Evolutionary conservation across 495 filamentous ascomycete species (phyloP).

Genomic region (Pyrenopolyporus hunteri): DNA sequence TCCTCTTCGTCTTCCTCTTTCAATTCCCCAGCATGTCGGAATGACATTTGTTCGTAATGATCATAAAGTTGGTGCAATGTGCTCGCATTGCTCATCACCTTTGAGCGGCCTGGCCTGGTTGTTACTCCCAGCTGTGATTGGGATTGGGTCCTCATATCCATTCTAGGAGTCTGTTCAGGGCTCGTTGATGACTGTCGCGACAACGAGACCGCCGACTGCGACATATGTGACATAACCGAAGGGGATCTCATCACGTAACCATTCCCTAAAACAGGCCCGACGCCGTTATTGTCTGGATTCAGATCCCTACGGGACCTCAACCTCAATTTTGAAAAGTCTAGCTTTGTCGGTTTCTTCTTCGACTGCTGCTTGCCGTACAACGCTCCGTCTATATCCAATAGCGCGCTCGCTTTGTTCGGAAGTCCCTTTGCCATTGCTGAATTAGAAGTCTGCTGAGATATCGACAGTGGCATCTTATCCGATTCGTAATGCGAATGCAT

Average conservation of each 20-base stretch:
- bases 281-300: constrained; percentile 5
- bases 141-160: constrained; percentile 34
- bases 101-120: constrained; percentile 42
- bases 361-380: constrained; percentile 28
- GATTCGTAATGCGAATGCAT: constrained; percentile 60
- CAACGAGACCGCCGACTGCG: constrained; percentile 27
- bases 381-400: constrained; percentile 50
- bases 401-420: constrained; percentile 50
- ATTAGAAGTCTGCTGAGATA: constrained; percentile 61
- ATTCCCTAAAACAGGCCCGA: constrained; percentile 39
- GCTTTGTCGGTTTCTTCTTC: constrained; percentile 57
- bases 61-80: constrained; percentile 55
- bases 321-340: constrained; percentile 54
- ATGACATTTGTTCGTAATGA: constrained; percentile 59
- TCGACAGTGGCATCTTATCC: constrained; percentile 55
- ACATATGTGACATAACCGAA: constrained; percentile 46
- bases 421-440: constrained; percentile 61
- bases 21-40: constrained; percentile 43
- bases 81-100: constrained; percentile 40
- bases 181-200: constrained; percentile 30
- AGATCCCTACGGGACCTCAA: constrained; percentile 41
- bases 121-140: constrained; percentile 28
- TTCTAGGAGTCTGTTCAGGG: constrained; percentile 27
- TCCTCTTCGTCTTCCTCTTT: constrained; percentile 41
- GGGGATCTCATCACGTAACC: constrained; percentile 48